phyloP scores from a whole-genome alignment of 768 basidiomycete genomes.

The Amanita jacksonii region DNA sequence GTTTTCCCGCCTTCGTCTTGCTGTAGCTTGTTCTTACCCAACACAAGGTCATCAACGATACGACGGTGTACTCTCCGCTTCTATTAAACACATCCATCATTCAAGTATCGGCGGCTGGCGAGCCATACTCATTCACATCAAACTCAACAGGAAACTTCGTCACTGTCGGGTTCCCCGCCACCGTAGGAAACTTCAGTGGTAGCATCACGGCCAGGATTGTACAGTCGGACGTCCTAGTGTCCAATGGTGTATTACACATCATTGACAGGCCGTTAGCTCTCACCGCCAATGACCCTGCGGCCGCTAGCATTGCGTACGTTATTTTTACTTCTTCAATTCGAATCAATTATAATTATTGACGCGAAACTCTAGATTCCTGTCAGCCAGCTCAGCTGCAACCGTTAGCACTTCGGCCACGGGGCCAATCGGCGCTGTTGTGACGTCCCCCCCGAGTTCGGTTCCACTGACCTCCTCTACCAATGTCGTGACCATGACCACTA shows the following conservation, averaged over 20 bases:
- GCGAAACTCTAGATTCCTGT: slow-evolving; percentile 22
- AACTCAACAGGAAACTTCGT: slow-evolving; percentile 56
- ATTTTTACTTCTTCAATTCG: neutral
- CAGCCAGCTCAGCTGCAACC: slow-evolving; percentile 39
- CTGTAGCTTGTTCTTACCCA: neutral
- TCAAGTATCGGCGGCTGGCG: slow-evolving; percentile 45
- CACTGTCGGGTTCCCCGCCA: slow-evolving; percentile 16
- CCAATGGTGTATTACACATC: slow-evolving; percentile 64
- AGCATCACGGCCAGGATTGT: slow-evolving; percentile 39
- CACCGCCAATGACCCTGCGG: slow-evolving; percentile 26
- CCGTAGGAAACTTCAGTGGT: slow-evolving; percentile 13
- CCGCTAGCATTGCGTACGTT: slow-evolving; percentile 47
- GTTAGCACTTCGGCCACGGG: slow-evolving; percentile 29
- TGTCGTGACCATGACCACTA: neutral
- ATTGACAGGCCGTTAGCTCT: slow-evolving; percentile 46
- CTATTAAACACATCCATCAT: slow-evolving; percentile 19
- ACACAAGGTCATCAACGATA: slow-evolving; percentile 53
- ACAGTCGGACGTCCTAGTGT: slow-evolving; percentile 45
- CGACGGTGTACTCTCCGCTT: slow-evolving; percentile 51
- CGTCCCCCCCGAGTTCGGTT: neutral
- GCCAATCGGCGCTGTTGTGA: slow-evolving; percentile 22
- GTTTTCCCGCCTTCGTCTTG: slow-evolving; percentile 13
- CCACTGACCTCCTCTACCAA: neutral
- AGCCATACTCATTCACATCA: slow-evolving; percentile 36
- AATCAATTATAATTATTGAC: neutral